Base-by-base conservation (phyloP, 1,284 basidiomycete species). In the Tremellales sp. region DNA sequence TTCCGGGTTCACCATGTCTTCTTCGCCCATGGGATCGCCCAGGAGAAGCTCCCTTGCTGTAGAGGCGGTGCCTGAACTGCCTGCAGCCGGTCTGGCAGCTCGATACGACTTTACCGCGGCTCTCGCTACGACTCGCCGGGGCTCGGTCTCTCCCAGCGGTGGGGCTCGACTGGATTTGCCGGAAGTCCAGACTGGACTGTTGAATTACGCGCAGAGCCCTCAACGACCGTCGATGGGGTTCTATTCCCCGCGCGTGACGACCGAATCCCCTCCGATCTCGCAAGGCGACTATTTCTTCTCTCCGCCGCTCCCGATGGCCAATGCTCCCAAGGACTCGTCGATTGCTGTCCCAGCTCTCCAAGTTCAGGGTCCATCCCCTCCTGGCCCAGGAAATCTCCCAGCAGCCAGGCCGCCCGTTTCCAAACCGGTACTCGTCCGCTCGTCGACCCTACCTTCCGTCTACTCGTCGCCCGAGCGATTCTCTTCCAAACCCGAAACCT, bases 21-120 rank as follows among this genome's bases (percentile, higher is more conserved):
- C n/a, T 18, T 48, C 47, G 14, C 40, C 54, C 13, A 19, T 36
- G 33, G 47, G 45, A 13, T 47, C 47, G 24, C 48, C 45, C 14
- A 28, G 31, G 21, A 31, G 47, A 45, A 27, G 29, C 8, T 43
- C 42, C 25, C 40, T 40, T 21, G 27, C 41, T 5, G 16, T 45
- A 29, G 48, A 51, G n/a, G 39, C 22, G 21, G 50, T 18, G 43
- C 51, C 21, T 56, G 53, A 58, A 37, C 44, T 57, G 6, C 54
- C 56, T 10, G 63, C 43, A 29, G 55, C 54, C 55, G 66, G 53
- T 47, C 60, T 68, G n/a, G 66, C 67, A 16, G 66, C 61, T 24
- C 57, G 72, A 40, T 80, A 80, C 66, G 77, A 79, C 61, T 79
- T 79, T 61, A 74, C 74, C 32, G 63, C 72, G 5, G 74, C 76